These are phyloP conservation scores for Sungouiozyma ichnusensis DNA, from an alignment of 805 yeast genomes.

Conservation along the genomic window DNA sequence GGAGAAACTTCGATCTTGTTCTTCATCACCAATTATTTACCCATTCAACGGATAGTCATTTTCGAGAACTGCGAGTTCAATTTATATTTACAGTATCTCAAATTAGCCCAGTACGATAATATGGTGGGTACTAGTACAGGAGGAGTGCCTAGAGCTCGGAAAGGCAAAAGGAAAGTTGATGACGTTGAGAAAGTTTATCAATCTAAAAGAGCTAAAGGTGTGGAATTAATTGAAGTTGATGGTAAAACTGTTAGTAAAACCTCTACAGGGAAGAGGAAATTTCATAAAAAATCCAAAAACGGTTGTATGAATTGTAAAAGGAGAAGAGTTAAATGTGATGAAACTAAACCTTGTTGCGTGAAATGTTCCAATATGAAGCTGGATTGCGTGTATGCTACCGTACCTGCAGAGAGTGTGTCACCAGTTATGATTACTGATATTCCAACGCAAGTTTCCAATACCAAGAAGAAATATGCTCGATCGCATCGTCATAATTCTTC, in stretches of 20 bases:
- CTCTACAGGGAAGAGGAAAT: conserved; percentile 68
- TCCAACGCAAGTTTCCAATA: background rate
- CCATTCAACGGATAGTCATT: background rate
- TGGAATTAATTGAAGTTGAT: conserved; percentile 30
- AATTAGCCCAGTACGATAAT: too few relatives aligned
- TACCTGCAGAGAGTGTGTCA: background rate
- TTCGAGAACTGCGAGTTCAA: background rate
- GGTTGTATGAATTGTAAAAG: conserved; percentile 88
- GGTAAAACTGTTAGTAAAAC: conserved; percentile 33
- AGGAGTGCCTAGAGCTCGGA: background rate
- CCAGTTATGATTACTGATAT: background rate
- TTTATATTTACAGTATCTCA: too few relatives aligned
- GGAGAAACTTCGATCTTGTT: background rate
- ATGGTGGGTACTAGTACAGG: conserved; percentile 1
- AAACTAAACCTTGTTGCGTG: conserved; percentile 63
- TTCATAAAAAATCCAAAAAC: conserved; percentile 76
- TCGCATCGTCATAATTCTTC: background rate
- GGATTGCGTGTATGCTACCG: conserved; percentile 52
- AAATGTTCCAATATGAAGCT: conserved; percentile 75
- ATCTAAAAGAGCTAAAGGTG: conserved; percentile 12
- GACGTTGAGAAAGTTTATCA: conserved; percentile 6
- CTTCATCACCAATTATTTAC: too few relatives aligned
- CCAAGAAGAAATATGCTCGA: background rate
- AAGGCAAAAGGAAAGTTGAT: conserved; percentile 1
- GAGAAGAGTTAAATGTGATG: conserved; percentile 90